Base-by-base conservation (phyloP, 2,329 filamentous ascomycete genomes). In the Fusarium xyrophilum region DNA sequence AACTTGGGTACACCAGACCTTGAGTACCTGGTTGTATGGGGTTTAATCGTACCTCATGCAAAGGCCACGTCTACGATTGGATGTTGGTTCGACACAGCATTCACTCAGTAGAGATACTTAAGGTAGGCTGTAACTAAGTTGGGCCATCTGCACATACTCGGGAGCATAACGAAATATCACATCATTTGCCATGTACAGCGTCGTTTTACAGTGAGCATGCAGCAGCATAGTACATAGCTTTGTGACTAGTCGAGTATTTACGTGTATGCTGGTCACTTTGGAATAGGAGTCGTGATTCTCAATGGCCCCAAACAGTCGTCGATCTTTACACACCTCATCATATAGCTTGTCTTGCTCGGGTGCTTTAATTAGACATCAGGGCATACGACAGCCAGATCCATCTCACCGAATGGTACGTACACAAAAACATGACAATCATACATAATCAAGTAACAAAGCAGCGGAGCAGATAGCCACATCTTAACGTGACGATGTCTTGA, bases 251-350 rank as follows among this genome's bases (percentile, higher is more conserved):
- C 33, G 42, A 33, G 44, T 17, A 61, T 55, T 43, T 51, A 21
- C 30, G 25, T 36, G 30, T 50, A 48, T 36, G 46, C 30, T 35
- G 13, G 30, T n/a, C 21, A 25, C 44, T n/a, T 25, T 33, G 28
- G 21, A 15, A 33, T 44, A 53, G 51, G 51, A 53, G 17, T 33
- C 7, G 27, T 53, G n/a, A 33, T 51, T 17, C 48, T 43, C 44
- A 58, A 55, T 48, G 28, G 36, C 51, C 33, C 43, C 35, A 43
- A 43, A 21, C n/a, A 56, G 40, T 47, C 43, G 69, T 40, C 46
- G 57, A 73, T 68, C 59, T 53, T 21, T 30, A 43, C 40, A 56
- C 21, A 63, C 47, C 56, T 70, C 46, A 64, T 63, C 38, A 60
- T 57, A 69, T 36, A 46, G 42, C 43, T 25, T 52, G 36, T 51